Base-by-base conservation (phyloP, 176 grass and related monocot species). In the Ampelocalamus luodianensis region DNA sequence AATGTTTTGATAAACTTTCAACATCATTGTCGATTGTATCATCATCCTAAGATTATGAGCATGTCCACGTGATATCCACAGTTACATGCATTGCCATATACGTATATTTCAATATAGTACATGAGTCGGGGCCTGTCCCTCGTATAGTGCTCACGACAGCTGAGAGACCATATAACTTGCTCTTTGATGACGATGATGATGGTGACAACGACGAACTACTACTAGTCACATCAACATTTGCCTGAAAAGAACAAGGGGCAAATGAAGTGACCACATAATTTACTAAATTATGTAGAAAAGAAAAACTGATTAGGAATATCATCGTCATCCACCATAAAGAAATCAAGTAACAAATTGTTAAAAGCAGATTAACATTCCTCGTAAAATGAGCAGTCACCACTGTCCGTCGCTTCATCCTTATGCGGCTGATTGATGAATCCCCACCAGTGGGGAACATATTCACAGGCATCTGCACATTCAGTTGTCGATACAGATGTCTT, bases 101-200 rank as follows among this genome's bases (percentile, higher is more conserved):
- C n/a, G n/a, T n/a, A n/a, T n/a, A n/a, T n/a, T n/a, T n/a, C n/a
- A n/a, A n/a, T 29, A 29, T 29, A 29, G 29, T 29, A 29, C 29
- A 29, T 29, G 29, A 29, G 29, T 29, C 29, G 1, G 29, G 29
- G 29, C 29, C 29, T 29, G 1, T 1, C 29, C 29, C 29, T 29
- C 29, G 32, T 34, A 34, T 34, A 99, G 77, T 99, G 91, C 76
- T 92, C 46, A 96, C 91, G 1, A 99, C 91, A 24, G 96, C 89
- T 32, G 90, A 88, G 59, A 99, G 91, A 24, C 69, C 7, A 74
- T 94, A 96, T 58, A 84, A 70, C 69, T 76, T 85, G 69, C 79
- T 85, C 46, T 22, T 89, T 49, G 61, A 63, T 13, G 56, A 55
- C 8, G 60, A 81, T 15, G 82, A 15, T 20, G 69, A 18, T 1